Evolutionary conservation across 768 basidiomycete species (phyloP).

Genomic region (Lentinus tigrinus): DNA sequence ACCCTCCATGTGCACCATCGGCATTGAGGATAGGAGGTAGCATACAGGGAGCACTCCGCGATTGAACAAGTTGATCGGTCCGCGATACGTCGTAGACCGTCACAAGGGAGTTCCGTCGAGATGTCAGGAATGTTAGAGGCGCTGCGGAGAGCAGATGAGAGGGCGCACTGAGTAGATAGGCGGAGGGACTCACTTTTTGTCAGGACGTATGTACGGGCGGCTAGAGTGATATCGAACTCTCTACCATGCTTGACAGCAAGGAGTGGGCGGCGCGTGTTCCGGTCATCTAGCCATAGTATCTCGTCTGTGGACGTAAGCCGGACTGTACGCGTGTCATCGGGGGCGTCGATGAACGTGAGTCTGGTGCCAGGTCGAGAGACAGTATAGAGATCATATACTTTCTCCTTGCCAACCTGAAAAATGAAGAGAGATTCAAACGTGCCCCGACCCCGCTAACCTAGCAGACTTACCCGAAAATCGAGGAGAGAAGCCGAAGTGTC

Average conservation of each 20-base stretch:
- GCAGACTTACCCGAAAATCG: slow-evolving; percentile 55
- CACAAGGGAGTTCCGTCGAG: slow-evolving; percentile 55
- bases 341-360: slow-evolving; percentile 55
- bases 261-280: slow-evolving; percentile 56
- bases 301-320: slow-evolving; percentile 60
- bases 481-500: slow-evolving; percentile 40
- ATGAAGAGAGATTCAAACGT: neutral
- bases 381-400: slow-evolving; percentile 32
- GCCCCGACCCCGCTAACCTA: neutral
- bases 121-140: slow-evolving; percentile 54
- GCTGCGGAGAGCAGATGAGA: slow-evolving; percentile 33
- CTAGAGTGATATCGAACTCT: slow-evolving; percentile 57
- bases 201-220: slow-evolving; percentile 38
- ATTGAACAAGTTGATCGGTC: slow-evolving; percentile 41
- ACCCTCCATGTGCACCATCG: slow-evolving; percentile 32
- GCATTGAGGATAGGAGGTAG: slow-evolving; percentile 33
- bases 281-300: slow-evolving; percentile 69
- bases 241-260: slow-evolving; percentile 62
- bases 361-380: slow-evolving; percentile 34
- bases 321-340: slow-evolving; percentile 42
- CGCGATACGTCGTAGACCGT: slow-evolving; percentile 64
- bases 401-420: neutral
- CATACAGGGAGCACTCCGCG: slow-evolving; percentile 44
- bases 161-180: neutral
- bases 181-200: slow-evolving; percentile 29